Base-by-base conservation (phyloP, 176 grass and related monocot genomes). In the Cenchrus americanus region DNA sequence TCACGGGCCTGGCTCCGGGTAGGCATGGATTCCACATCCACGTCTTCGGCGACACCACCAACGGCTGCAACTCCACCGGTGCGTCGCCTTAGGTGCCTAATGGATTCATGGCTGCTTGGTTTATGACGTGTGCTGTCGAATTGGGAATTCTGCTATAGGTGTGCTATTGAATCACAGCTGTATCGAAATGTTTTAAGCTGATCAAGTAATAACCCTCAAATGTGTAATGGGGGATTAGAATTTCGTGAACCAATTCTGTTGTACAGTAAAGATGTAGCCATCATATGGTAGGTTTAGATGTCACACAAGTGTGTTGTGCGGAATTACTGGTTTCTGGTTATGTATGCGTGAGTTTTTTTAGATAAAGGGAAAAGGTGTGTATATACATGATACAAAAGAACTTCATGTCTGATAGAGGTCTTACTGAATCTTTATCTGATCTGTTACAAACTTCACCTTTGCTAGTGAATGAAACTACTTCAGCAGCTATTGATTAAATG, bases 21-120 rank as follows among this genome's bases (percentile, higher is more conserved):
- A 69, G 60, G 13, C 89, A 94, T 58, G 89, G 84, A 58, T 94
- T 91, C 81, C 92, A 94, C 81, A 89, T 94, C 78, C 89, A 92
- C 76, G 55, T 87, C 21, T 89, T 94, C 42, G 81, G 92, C 10
- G 89, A 94, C 89, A 94, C 92, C 67, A 94, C 92, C 66, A 94
- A 89, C 44, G 89, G 89, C 84, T 94, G 89, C 92, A 91, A 86
- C 34, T 94, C 89, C 49, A 94, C 87, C 10, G 89, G 92, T 89
- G 60, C 0, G 77, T 83, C 14, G 49, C 44, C 59, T 22, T 68
- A 19, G 18, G 51, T 26, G 21, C 21, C 30, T 43, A 8, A 18
- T 1, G 32, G 18, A 71, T 75, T 30, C 23, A n/a, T 1, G 23
- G 14, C 71, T 75, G 22, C 80, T 76, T n/a, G 26, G 11, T 81